Conservation (phyloP, 2,329 filamentous ascomycete genomes). For the Colletotrichum sidae region DNA sequence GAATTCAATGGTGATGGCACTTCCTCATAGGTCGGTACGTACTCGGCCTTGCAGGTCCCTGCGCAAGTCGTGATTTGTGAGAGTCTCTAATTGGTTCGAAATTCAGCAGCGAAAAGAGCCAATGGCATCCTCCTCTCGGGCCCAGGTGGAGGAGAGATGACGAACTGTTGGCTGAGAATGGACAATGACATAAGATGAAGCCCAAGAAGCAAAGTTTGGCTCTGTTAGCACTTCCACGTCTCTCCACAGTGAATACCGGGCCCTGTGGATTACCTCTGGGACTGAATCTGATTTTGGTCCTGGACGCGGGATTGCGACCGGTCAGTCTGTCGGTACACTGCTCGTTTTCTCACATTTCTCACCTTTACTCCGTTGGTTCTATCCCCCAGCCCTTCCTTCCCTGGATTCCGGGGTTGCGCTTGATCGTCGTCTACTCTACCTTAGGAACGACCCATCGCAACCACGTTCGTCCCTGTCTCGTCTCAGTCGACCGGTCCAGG, state of each 20-base stretch:
- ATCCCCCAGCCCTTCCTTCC: too few relatives aligned
- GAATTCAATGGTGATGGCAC: not conserved
- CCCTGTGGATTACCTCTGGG: not conserved
- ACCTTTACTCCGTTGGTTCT: not conserved
- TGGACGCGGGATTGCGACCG: too few relatives aligned
- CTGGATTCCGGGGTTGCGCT: too few relatives aligned
- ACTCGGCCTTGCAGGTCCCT: conserved; percentile 23
- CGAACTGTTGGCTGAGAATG: conserved; percentile 37
- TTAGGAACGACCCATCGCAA: conserved; percentile 16
- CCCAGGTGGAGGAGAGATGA: conserved; percentile 38
- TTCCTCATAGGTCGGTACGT: conserved; percentile 16
- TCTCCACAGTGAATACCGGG: not conserved
- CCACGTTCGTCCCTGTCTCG: conserved; percentile 25
- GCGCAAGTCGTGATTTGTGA: conserved; percentile 6
- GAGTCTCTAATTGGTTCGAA: conserved; percentile 26
- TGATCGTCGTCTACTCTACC: conserved; percentile 5
- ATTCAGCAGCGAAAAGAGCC: conserved; percentile 20
- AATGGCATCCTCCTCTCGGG: conserved; percentile 22
- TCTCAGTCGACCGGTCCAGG: conserved; percentile 17
- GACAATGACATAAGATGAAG: conserved; percentile 31
- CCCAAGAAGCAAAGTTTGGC: conserved; percentile 28
- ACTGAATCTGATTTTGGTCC: too few relatives aligned
- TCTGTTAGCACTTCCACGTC: not conserved
- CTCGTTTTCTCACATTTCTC: not conserved
- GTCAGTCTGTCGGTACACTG: too few relatives aligned